Evolutionary conservation across 2,329 filamentous ascomycete genomes (phyloP), one percentile per base, ranked within the genome.

Genomic region (Fusarium liriodendri): DNA sequence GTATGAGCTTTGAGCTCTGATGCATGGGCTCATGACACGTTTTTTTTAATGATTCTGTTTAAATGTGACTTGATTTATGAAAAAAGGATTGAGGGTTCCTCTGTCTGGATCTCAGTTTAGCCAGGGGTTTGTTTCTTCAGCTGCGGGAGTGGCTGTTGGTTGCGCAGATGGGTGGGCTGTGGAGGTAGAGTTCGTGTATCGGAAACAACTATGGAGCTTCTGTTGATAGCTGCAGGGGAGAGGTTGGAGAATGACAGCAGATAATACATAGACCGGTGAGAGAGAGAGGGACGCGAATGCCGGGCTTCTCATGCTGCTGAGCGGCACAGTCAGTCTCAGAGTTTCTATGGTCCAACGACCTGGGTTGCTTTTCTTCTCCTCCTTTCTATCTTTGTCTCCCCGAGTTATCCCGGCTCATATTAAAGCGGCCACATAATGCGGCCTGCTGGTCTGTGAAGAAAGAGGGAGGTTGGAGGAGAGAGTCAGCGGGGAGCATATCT

Each of bases 61-160:
- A 40, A n/a, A 22, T 32, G 20, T 40, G 50, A 33, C 29, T 11
- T 57, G 37, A 37, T 50, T 45, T 29, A 50, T 50, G 25, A 50
- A 50, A 11, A 8, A 50, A 50, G 45, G 45, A 50, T 50, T 16
- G 14, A 50, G 14, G 25, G 25, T 25, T 25, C 25, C 18, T 25
- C 22, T 25, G 45, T 25, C 22, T 47, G 20, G 42, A 50, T 50
- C 45, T 50, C 22, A 22, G 20, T 22, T 16, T 25, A 35, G 2
- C 13, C 22, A 32, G 14, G 58, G 38, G 52, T 27, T 64, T 58
- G 35, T 29, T 35, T 54, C 40, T 45, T 42, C 33, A 33, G 52
- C 29, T 58, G 38, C 59, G 71, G 67, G 71, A 71, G 71, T 74
- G 71, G 71, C 67, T 73, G 71, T 54, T 62, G 42, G 50, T 58